phyloP scores from a whole-genome alignment of 2,329 filamentous ascomycete genomes.

The Aspergillus quadricinctus region DNA sequence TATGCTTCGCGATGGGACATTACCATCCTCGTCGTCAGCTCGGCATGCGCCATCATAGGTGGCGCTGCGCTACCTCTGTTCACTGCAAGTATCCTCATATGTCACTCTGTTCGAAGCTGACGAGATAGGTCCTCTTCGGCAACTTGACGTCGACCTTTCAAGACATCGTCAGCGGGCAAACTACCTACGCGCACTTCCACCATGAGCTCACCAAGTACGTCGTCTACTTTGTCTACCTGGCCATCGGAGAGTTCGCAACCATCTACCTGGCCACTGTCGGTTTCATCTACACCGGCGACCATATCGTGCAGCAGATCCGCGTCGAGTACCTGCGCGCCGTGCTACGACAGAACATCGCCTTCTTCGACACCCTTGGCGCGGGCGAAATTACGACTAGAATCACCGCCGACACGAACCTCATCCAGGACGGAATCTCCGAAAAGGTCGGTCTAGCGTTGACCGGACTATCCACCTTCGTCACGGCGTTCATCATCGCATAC shows the following conservation, averaged over 20 bases:
- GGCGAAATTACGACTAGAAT: conserved; percentile 90
- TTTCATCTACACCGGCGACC: conserved; percentile 80
- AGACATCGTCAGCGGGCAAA: conserved; percentile 50
- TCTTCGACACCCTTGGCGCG: conserved; percentile 83
- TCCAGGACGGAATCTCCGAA: conserved; percentile 88
- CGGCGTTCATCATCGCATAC: conserved; percentile 84
- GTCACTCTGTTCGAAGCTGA: neutral
- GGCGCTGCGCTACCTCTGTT: conserved; percentile 71
- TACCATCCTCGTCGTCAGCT: conserved; percentile 55
- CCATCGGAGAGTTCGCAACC: conserved; percentile 68
- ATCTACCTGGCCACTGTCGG: conserved; percentile 74
- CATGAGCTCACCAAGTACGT: conserved; percentile 57
- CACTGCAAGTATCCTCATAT: conserved; percentile 61
- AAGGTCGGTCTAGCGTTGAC: conserved; percentile 75
- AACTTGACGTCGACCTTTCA: conserved; percentile 68
- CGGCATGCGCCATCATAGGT: conserved; percentile 61
- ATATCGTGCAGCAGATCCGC: conserved; percentile 70
- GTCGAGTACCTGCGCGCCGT: conserved; percentile 76
- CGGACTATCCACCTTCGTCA: conserved; percentile 72
- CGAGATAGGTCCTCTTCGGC: conserved; percentile 59
- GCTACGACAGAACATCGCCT: conserved; percentile 80
- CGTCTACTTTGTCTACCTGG: conserved; percentile 79
- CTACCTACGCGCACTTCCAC: conserved; percentile 53
- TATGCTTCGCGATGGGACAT: conserved; percentile 63
- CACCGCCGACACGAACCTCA: conserved; percentile 82